Conservation (phyloP, 2,329 filamentous ascomycete genomes). For the Penicillium paneum region DNA sequence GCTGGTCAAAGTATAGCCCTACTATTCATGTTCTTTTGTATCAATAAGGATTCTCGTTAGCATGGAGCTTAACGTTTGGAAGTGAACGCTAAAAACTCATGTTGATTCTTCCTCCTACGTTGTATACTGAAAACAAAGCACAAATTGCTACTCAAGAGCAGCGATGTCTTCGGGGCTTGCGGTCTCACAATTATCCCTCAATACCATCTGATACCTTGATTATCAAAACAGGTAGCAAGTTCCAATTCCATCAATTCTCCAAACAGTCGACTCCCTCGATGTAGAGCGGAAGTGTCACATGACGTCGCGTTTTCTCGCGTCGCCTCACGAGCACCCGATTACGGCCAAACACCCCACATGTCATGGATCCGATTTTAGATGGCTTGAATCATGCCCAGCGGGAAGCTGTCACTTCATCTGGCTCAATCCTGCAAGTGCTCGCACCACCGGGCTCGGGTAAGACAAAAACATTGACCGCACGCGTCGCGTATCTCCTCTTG, state of each 20-base stretch:
- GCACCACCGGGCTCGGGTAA: constrained; percentile 73
- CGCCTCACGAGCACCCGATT: constrained; percentile 3
- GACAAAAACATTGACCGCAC: constrained; percentile 89
- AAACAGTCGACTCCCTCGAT: not conserved
- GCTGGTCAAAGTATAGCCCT: not conserved
- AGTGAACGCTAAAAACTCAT: not conserved
- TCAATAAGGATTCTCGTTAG: not conserved
- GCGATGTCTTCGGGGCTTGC: not conserved
- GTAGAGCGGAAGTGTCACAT: constrained; percentile 24
- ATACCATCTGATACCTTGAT: not conserved
- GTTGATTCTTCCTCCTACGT: not conserved
- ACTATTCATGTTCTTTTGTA: not conserved
- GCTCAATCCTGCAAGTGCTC: constrained; percentile 59
- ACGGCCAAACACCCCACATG: constrained; percentile 12
- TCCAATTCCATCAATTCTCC: not conserved
- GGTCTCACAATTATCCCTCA: not conserved
- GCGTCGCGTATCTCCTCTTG: constrained; percentile 83
- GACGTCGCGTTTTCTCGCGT: constrained; percentile 28
- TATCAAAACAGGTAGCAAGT: not conserved
- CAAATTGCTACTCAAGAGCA: too few relatives aligned
- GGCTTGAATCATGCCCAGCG: constrained; percentile 64
- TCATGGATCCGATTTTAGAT: constrained; percentile 56
- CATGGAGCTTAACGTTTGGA: not conserved
- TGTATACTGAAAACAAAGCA: not conserved
- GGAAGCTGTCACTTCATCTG: constrained; percentile 61